A percentile compares a stretch with the other conserved stretches of the same genome.
These are phyloP conservation scores for Lentinula sp. DNA, from an alignment of 768 basidiomycete species.

Conservation along the genomic window DNA sequence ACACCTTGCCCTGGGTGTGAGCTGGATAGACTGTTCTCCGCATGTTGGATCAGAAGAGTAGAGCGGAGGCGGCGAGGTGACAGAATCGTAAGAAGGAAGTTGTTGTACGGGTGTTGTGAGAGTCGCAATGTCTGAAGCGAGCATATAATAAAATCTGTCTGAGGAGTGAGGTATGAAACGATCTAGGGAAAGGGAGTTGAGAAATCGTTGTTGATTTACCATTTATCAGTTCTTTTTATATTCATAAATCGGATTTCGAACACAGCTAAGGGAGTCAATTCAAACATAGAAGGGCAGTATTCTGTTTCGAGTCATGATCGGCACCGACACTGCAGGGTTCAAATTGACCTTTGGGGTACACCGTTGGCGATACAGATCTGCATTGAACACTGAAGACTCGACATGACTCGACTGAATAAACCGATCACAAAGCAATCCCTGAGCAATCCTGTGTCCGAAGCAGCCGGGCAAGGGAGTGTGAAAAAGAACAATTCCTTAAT, in stretches of 20 bases:
- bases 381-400: background rate
- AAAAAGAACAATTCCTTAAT: too few relatives aligned
- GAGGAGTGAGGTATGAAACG: background rate
- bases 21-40: constrained; percentile 49
- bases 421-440: too few relatives aligned
- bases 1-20: constrained; percentile 28
- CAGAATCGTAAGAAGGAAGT: constrained; percentile 46
- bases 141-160: constrained; percentile 3
- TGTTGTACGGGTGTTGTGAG: constrained; percentile 8
- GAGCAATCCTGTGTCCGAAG: background rate
- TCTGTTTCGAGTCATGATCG: background rate
- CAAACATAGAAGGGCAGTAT: background rate
- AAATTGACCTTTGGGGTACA: background rate
- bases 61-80: constrained; percentile 45
- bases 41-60: constrained; percentile 51
- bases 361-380: background rate
- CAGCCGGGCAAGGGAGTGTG: background rate
- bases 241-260: background rate
- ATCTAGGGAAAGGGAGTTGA: background rate
- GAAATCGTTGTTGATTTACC: background rate
- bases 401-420: background rate
- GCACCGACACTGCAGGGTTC: background rate
- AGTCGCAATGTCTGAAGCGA: constrained; percentile 3
- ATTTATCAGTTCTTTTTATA: background rate
- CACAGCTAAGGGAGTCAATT: background rate